Evolutionary conservation across 2,329 filamentous ascomycete genomes (phyloP), one percentile per base, ranked within the genome.

Genomic region (Fusarium equiseti): DNA sequence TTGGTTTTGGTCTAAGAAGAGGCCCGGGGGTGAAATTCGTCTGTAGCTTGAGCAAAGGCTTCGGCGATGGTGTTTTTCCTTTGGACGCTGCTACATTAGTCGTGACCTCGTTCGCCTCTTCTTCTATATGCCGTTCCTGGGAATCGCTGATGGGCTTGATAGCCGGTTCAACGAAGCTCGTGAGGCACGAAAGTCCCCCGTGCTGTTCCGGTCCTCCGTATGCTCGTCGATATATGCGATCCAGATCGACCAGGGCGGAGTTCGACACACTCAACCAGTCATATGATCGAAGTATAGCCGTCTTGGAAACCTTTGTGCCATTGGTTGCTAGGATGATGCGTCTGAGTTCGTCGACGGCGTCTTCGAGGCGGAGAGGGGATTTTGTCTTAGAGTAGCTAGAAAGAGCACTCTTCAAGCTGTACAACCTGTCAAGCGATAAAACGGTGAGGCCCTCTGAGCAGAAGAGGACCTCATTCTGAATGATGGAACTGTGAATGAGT

Each of bases 331-430:
- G 82, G 18, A 90, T 84, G 26, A 89, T 83, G 7, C 88, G 84
- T 5, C 88, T 84, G 40, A 91, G 82, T 75, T 90, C 88, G 76
- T 91, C 88, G 50, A 91, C 87, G 29, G 89, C 88, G 50, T 89
- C 85, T 70, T 90, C 87, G 11, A 91, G 82, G 13, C 85, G 82
- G 32, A 81, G 75, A 13, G 79, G 79, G 38, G 80, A 81, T 20
- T 76, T 78, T 2, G 82, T 84, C 61, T 82, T 82, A 7, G 86
- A 83, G 76, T 90, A 90, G 68, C 84, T 84, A 20, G 86, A 83
- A 13, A 91, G 82, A 2, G 88, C 87, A 49, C 83, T 83, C 77
- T 90, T 90, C 80, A 92, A 88, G 44, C 87, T 89, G 79, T 90
- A 92, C 48, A 90, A 78, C 52, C 88, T 84, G 77, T 91, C 89